These are phyloP conservation scores for Pyropia haitanensis DNA, from an alignment of 23 red algal genomes.

Conservation along the genomic window DNA sequence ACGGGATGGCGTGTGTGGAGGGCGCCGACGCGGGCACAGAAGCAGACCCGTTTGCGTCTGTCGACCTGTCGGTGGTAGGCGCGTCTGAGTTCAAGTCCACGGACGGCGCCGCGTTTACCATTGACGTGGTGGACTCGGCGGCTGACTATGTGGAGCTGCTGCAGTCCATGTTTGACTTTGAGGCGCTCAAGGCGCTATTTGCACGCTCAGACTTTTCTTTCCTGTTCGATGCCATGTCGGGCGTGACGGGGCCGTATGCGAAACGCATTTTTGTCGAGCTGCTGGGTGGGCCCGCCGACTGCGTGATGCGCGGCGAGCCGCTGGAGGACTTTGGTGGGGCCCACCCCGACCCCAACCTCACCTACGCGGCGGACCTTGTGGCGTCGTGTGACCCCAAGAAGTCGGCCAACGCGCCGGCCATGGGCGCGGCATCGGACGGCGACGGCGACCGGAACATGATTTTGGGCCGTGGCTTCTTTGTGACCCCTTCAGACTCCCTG, in stretches of 20 bases:
- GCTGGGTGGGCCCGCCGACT: slow-evolving; percentile 25
- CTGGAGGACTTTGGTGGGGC: slow-evolving; percentile 70
- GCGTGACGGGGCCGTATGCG: slow-evolving; percentile 61
- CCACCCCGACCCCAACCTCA: slow-evolving; percentile 78
- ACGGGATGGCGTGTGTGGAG: slow-evolving; percentile 16
- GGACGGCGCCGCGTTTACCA: slow-evolving; percentile 25
- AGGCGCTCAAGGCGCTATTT: slow-evolving; percentile 25
- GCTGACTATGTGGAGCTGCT: slow-evolving; percentile 54
- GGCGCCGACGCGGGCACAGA: slow-evolving; percentile 21
- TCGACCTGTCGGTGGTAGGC: slow-evolving; percentile 30
- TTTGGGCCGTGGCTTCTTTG: slow-evolving; percentile 65
- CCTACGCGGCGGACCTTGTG: slow-evolving; percentile 53
- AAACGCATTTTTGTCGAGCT: slow-evolving; percentile 40
- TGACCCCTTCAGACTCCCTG: slow-evolving; percentile 84
- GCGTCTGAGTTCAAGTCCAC: slow-evolving; percentile 11
- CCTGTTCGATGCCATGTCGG: slow-evolving; percentile 75
- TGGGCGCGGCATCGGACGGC: slow-evolving; percentile 87
- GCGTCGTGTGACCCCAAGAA: slow-evolving; percentile 6
- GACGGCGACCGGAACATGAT: slow-evolving; percentile 99
- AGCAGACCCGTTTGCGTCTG: slow-evolving; percentile 18
- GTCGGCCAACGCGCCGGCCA: slow-evolving; percentile 22
- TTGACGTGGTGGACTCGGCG: slow-evolving; percentile 75
- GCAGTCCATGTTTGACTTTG: slow-evolving; percentile 77
- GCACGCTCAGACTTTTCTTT: slow-evolving; percentile 75
- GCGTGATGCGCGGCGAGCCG: slow-evolving; percentile 23